Conservation (phyloP, 176 grass and related monocot genomes). For the Secale cereale region DNA sequence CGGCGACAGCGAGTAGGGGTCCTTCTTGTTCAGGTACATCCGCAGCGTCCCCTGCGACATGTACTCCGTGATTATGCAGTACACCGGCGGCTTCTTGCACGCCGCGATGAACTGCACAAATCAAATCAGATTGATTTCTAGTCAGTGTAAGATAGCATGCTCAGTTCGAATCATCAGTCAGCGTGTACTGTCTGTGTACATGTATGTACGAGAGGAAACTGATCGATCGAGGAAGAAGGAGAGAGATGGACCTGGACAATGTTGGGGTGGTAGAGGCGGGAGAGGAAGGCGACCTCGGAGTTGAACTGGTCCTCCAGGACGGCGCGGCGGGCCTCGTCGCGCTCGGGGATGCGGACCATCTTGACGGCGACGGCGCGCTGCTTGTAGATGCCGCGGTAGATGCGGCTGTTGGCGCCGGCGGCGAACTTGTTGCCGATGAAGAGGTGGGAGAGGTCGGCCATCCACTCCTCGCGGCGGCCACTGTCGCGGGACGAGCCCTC, state of each 20-base stretch:
- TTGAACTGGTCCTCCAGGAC: slow-evolving; percentile 90
- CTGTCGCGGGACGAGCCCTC: slow-evolving; percentile 2
- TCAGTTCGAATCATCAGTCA: too few species aligned
- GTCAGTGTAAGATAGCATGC: too few species aligned
- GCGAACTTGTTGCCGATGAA: slow-evolving; percentile 99
- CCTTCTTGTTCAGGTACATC: slow-evolving; percentile 99
- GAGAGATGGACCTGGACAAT: slow-evolving; percentile 58
- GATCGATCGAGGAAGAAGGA: not conserved
- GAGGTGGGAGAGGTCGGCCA: slow-evolving; percentile 93
- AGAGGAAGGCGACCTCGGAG: slow-evolving; percentile 91
- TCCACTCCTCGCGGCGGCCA: slow-evolving; percentile 79
- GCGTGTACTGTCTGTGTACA: too few species aligned
- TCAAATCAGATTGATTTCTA: not conserved
- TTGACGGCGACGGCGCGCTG: slow-evolving; percentile 90
- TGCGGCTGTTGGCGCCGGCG: slow-evolving; percentile 90
- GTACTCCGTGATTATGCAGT: slow-evolving; percentile 99
- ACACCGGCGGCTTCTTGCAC: slow-evolving; percentile 91
- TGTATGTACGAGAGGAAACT: not conserved
- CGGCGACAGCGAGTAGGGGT: slow-evolving; percentile 87
- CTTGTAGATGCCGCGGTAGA: slow-evolving; percentile 96
- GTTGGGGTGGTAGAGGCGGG: slow-evolving; percentile 89
- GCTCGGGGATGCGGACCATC: slow-evolving; percentile 95
- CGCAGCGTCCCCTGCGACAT: slow-evolving; percentile 98
- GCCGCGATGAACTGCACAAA: slow-evolving; percentile 85
- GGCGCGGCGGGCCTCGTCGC: slow-evolving; percentile 67